These are phyloP conservation scores for Allium fistulosum DNA, from an alignment of 106 monocot genomes.

Conservation along the genomic window DNA sequence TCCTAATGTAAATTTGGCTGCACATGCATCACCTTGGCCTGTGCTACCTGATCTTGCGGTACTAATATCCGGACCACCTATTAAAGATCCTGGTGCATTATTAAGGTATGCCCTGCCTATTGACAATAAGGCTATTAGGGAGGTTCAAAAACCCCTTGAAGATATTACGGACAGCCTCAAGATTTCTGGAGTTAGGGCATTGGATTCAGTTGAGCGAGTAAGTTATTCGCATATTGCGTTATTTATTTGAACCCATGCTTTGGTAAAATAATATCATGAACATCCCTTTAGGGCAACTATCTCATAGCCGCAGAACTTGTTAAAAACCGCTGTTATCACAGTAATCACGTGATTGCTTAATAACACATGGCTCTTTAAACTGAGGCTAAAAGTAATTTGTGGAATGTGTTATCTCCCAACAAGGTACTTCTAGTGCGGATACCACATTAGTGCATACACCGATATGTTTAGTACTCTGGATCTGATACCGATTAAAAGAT, in stretches of 20 bases:
- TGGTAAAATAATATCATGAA: too few species aligned
- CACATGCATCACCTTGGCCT: conserved; percentile 51
- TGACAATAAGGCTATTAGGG: conserved; percentile 72
- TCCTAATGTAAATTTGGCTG: conserved; percentile 33
- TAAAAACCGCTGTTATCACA: too few species aligned
- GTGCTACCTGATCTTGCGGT: conserved; percentile 78
- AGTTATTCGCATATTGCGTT: conserved; percentile 6
- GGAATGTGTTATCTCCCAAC: too few species aligned
- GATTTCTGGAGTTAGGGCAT: conserved; percentile 44
- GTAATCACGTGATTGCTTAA: too few species aligned
- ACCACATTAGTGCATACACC: too few species aligned
- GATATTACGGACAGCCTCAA: conserved; percentile 55
- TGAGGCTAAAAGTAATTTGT: too few species aligned
- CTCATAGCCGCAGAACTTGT: too few species aligned
- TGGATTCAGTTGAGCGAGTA: conserved; percentile 59
- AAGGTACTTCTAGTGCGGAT: too few species aligned
- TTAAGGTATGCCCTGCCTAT: conserved; percentile 89
- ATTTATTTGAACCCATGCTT: neutral
- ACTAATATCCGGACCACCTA: conserved; percentile 94
- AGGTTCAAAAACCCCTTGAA: conserved; percentile 82
- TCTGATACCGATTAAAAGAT: too few species aligned
- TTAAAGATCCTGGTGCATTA: conserved; percentile 89
- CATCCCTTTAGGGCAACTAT: too few species aligned
- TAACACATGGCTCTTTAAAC: too few species aligned
- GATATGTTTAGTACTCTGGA: too few species aligned